A percentile compares a stretch with the other conserved stretches of the same genome.
Evolutionary conservation across 2,329 filamentous ascomycete species (phyloP).

Genomic region (Onygenales sp.): DNA sequence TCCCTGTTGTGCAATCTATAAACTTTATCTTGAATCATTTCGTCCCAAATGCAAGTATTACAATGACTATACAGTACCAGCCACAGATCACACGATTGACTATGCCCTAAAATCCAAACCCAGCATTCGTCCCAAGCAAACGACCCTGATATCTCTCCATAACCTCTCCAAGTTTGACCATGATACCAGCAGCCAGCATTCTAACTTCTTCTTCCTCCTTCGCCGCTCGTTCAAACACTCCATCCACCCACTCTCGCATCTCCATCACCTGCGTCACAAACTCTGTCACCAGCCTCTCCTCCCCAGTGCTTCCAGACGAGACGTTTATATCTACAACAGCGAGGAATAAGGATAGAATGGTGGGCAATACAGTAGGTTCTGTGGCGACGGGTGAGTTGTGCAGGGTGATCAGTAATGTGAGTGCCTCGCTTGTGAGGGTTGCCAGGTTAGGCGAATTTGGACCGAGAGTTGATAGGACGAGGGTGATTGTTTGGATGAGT

Average conservation of each 20-base stretch:
- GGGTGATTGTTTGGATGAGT: slow-evolving; percentile 75
- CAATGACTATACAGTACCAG: no score
- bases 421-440: slow-evolving; percentile 74
- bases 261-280: slow-evolving; percentile 72
- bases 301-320: slow-evolving; percentile 38
- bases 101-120: slow-evolving; percentile 27
- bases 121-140: slow-evolving; percentile 60
- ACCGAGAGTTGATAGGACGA: slow-evolving; percentile 75
- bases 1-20: no score
- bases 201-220: slow-evolving; percentile 32
- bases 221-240: slow-evolving; percentile 56
- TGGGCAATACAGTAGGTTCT: slow-evolving; percentile 60
- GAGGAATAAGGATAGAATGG: slow-evolving; percentile 68
- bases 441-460: slow-evolving; percentile 67
- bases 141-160: slow-evolving; percentile 71
- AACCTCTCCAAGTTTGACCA: slow-evolving; percentile 71
- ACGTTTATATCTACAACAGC: slow-evolving; percentile 72
- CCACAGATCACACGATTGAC: no score
- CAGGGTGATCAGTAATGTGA: slow-evolving; percentile 69
- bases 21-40: no score
- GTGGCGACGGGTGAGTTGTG: slow-evolving; percentile 43
- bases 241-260: slow-evolving; percentile 74
- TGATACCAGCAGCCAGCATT: slow-evolving; percentile 64
- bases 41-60: no score
- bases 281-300: slow-evolving; percentile 62